Evolutionary conservation across 768 basidiomycete genomes (phyloP).

Genomic region (Boletales sp.): DNA sequence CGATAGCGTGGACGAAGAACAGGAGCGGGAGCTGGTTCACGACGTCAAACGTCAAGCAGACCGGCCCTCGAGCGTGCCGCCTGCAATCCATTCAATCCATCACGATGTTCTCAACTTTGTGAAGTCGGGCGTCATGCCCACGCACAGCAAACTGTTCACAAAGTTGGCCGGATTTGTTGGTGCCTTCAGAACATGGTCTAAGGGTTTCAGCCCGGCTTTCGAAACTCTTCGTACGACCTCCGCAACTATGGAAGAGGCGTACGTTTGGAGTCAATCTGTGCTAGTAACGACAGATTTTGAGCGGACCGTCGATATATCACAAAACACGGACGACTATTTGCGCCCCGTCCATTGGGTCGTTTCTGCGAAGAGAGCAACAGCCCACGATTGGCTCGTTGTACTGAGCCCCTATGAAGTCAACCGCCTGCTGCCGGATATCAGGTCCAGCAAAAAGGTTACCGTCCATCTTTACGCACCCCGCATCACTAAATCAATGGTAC

Average conservation of each 20-base stretch:
- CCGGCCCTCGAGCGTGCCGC: constrained; percentile 26
- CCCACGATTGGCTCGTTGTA: constrained; percentile 38
- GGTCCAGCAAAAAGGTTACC: constrained; percentile 27
- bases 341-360: constrained; percentile 44
- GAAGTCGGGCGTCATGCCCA: background rate
- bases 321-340: constrained; percentile 30
- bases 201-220: background rate
- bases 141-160: no score
- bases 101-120: constrained; percentile 21
- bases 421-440: constrained; percentile 35
- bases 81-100: constrained; percentile 17
- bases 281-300: background rate
- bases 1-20: constrained; percentile 17
- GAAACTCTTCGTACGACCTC: background rate
- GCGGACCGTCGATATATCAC: background rate
- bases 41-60: constrained; percentile 35
- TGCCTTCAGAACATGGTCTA: no score
- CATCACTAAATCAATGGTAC: constrained; percentile 28
- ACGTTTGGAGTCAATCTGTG: background rate
- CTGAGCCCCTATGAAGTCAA: constrained; percentile 42
- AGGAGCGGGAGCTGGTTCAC: constrained; percentile 44
- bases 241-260: background rate
- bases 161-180: no score
- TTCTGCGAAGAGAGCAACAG: constrained; percentile 30
- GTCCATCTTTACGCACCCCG: constrained; percentile 42